Percentiles rank a stretch among this genome's conserved stretches.
phyloP scores from a whole-genome alignment of 352 stramenopile genomes.

The Pythium plurisporium region DNA sequence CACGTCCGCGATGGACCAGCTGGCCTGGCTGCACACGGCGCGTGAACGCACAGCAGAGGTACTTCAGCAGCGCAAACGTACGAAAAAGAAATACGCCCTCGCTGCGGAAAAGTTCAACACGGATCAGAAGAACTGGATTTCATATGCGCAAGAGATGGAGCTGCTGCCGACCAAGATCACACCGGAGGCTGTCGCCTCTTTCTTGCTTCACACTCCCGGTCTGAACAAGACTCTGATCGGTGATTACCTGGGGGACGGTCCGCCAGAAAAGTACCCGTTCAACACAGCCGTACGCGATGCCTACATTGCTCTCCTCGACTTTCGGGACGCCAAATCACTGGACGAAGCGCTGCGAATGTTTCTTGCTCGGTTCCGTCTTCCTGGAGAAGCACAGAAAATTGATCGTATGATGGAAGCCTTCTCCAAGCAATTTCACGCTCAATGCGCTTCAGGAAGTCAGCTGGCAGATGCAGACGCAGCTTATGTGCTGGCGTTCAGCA shows the following conservation, averaged over 20 bases:
- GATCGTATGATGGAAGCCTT: conserved; percentile 97
- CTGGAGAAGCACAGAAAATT: conserved; percentile 98
- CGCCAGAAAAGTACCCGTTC: conserved; percentile 95
- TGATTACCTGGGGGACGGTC: conserved; percentile 95
- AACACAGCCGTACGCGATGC: conserved; percentile 82
- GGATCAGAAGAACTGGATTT: conserved; percentile 90
- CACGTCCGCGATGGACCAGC: conserved; percentile 35
- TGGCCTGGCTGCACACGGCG: conserved; percentile 80
- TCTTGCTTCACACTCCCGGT: conserved; percentile 92
- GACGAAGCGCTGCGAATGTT: conserved; percentile 92
- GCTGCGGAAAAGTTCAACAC: conserved; percentile 95
- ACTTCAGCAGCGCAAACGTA: conserved; percentile 88
- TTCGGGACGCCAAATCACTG: conserved; percentile 80
- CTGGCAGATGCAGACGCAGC: conserved; percentile 88
- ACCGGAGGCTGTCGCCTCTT: conserved; percentile 86
- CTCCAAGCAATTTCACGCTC: conserved; percentile 88
- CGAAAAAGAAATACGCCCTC: conserved; percentile 88
- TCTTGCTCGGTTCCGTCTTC: conserved; percentile 93
- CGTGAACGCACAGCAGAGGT: conserved; percentile 84
- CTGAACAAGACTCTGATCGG: conserved; percentile 94
- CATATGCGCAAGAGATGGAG: conserved; percentile 84
- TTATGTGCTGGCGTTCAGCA: conserved; percentile 97
- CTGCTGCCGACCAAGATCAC: conserved; percentile 80
- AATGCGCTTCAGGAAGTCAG: conserved; percentile 55
- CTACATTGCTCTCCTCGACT: conserved; percentile 94